Conservation (phyloP, 805 yeast species). For the Cyberlindnera maritima region DNA sequence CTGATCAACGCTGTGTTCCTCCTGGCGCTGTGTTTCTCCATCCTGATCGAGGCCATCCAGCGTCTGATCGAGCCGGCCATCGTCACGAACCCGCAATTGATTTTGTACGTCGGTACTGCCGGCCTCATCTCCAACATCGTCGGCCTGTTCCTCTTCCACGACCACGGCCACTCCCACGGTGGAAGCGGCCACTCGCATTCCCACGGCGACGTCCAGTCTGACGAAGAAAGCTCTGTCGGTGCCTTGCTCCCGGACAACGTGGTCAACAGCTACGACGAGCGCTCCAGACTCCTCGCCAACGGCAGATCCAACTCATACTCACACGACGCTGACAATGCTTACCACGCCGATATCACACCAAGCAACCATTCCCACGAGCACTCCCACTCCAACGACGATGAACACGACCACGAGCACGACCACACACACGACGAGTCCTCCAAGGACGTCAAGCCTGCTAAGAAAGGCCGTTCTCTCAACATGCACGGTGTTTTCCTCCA, state of each 20-base stretch:
- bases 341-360: conserved; percentile 15
- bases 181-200: conserved; percentile 39
- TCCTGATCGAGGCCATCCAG: conserved; percentile 89
- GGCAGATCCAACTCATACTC: conserved; percentile 10
- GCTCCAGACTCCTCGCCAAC: conserved; percentile 14
- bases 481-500: conserved; percentile 97
- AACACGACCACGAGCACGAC: conserved; percentile 4
- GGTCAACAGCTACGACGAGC: conserved; percentile 35
- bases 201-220: conserved; percentile 5
- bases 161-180: conserved; percentile 62
- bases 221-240: conserved; percentile 27
- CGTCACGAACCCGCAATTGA: conserved; percentile 78
- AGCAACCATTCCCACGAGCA: conserved; percentile 6
- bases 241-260: conserved; percentile 45
- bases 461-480: conserved; percentile 64
- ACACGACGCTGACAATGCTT: conserved; percentile 23
- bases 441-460: conserved; percentile 1
- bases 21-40: conserved; percentile 88
- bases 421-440: conserved; percentile 7
- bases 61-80: conserved; percentile 79
- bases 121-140: conserved; percentile 81
- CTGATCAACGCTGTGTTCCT: conserved; percentile 89
- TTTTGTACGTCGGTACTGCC: conserved; percentile 75
- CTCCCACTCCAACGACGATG: conserved; percentile 10
- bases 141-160: conserved; percentile 88